A percentile compares a stretch with the other conserved stretches of the same genome.
Conservation (phyloP, 225 moss, liverwort and hornwort genomes). For the Bryum argenteum region DNA sequence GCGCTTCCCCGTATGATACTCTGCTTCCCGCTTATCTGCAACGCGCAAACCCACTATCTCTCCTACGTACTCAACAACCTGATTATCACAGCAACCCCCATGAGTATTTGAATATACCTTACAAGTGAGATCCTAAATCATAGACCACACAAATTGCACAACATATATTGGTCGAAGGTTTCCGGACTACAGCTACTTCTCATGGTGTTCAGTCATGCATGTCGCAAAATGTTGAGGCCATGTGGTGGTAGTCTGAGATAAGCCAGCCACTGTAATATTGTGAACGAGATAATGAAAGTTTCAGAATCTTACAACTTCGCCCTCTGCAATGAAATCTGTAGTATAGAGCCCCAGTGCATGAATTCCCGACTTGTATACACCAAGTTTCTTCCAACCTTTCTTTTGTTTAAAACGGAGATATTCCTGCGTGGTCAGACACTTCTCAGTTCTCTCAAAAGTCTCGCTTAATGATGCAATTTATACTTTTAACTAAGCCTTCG, state of each 20-base stretch:
- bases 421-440: conserved; percentile 55
- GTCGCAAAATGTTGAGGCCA: not conserved
- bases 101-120: conserved; percentile 15
- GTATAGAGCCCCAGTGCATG: conserved; percentile 96
- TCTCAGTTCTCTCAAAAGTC: not conserved
- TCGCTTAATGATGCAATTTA: not conserved
- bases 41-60: conserved; percentile 92
- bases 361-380: conserved; percentile 95
- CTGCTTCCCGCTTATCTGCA: conserved; percentile 95
- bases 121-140: not conserved
- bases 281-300: conserved; percentile 6
- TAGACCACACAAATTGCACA: conserved; percentile 5
- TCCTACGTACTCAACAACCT: conserved; percentile 98
- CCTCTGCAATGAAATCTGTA: conserved; percentile 80
- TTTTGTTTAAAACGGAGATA: conserved; percentile 90
- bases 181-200: not conserved
- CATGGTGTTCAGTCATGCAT: not conserved
- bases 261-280: not conserved
- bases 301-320: conserved; percentile 79
- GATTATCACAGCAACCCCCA: conserved; percentile 37
- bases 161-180: not conserved
- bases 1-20: conserved; percentile 92
- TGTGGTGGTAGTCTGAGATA: not conserved
- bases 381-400: conserved; percentile 90
- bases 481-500: not conserved